phyloP scores from a whole-genome alignment of 1,139 yeast species.

The Lodderomyces pseudojiufengensis region DNA sequence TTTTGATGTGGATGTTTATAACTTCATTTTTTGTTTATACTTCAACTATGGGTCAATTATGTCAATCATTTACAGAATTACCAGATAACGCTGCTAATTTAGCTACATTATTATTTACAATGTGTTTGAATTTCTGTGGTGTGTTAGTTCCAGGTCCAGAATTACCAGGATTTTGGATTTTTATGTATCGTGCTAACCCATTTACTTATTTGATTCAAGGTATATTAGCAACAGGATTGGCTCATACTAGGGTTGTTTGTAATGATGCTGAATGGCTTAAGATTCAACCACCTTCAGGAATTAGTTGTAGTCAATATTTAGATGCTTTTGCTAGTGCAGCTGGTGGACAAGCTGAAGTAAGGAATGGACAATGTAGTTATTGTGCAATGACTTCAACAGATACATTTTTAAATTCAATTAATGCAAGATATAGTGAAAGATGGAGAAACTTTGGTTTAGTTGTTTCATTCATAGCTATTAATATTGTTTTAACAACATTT shows the following conservation, averaged over 20 bases:
- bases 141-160: slow-evolving; percentile 23
- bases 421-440: slow-evolving; percentile 42
- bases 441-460: slow-evolving; percentile 74
- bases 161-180: slow-evolving; percentile 44
- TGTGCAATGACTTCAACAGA: slow-evolving; percentile 53
- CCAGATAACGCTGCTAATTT: slow-evolving; percentile 40
- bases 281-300: slow-evolving; percentile 41
- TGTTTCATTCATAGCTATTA: slow-evolving; percentile 44
- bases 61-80: slow-evolving; percentile 36
- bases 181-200: slow-evolving; percentile 65
- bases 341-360: slow-evolving; percentile 44
- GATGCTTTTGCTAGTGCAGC: slow-evolving; percentile 37
- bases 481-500: slow-evolving; percentile 47
- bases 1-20: slow-evolving; percentile 42
- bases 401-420: slow-evolving; percentile 43
- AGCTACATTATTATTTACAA: slow-evolving; percentile 24
- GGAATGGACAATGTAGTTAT: slow-evolving; percentile 40
- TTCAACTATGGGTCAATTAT: slow-evolving; percentile 36
- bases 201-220: slow-evolving; percentile 54
- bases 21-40: slow-evolving; percentile 33
- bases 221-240: slow-evolving; percentile 25
- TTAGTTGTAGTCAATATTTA: slow-evolving; percentile 55
- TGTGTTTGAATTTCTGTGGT: slow-evolving; percentile 37
- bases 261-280: slow-evolving; percentile 22
- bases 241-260: slow-evolving; percentile 25